Percentiles rank a stretch among this genome's conserved stretches.
phyloP scores from a whole-genome alignment of 2,329 filamentous ascomycete species.

The Leptographium procerum region DNA sequence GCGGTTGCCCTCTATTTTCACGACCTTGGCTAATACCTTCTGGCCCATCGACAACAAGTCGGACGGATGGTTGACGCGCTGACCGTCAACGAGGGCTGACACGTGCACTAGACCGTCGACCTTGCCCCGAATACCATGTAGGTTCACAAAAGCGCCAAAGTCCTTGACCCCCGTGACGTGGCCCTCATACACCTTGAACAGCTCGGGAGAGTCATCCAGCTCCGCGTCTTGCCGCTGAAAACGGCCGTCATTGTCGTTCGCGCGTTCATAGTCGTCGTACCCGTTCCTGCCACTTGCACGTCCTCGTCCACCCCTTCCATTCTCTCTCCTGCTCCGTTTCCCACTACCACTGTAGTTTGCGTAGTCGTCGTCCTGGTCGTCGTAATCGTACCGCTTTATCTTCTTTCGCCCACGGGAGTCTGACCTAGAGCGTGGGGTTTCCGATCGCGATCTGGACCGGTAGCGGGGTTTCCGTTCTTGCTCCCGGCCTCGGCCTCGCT shows the following conservation, averaged over 20 bases:
- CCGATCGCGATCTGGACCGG: slow-evolving; percentile 27
- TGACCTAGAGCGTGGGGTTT: slow-evolving; percentile 28
- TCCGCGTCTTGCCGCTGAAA: slow-evolving; percentile 54
- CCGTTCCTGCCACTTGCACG: slow-evolving; percentile 19
- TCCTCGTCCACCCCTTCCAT: slow-evolving; percentile 23
- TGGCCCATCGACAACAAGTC: slow-evolving; percentile 76
- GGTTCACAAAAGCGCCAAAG: slow-evolving; percentile 88
- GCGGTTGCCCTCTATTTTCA: slow-evolving; percentile 69
- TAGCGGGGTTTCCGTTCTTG: slow-evolving; percentile 28
- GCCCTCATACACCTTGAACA: slow-evolving; percentile 84
- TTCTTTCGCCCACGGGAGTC: slow-evolving; percentile 29
- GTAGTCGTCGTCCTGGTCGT: slow-evolving; percentile 17
- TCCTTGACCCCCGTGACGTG: slow-evolving; percentile 87
- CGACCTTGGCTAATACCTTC: slow-evolving; percentile 82
- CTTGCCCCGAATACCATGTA: slow-evolving; percentile 78
- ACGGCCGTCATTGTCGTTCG: slow-evolving; percentile 41
- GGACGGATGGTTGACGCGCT: slow-evolving; percentile 81
- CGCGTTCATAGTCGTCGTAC: slow-evolving; percentile 25
- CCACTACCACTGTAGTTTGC: slow-evolving; percentile 28
- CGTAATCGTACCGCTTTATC: slow-evolving; percentile 18
- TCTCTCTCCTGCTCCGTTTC: slow-evolving; percentile 26
- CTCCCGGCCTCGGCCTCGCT: slow-evolving; percentile 38
- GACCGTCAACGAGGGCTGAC: slow-evolving; percentile 74
- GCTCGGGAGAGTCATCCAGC: slow-evolving; percentile 67
- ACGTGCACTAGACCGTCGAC: slow-evolving; percentile 91